Base-by-base conservation (phyloP, 306 rosid genomes). In the Dalbergia oliveri region DNA sequence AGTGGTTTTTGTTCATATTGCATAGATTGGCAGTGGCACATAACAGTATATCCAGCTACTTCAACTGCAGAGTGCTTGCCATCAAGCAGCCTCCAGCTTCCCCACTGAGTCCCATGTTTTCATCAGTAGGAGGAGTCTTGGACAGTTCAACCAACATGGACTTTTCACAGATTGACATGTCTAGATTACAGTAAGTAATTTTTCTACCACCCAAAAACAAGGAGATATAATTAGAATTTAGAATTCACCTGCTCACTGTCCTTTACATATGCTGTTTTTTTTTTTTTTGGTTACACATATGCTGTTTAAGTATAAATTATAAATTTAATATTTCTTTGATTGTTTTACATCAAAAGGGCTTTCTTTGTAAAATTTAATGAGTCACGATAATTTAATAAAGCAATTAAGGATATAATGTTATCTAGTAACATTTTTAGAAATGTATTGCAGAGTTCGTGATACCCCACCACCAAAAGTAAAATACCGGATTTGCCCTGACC, bases 61-160 rank as follows among this genome's bases (percentile, higher is more conserved):
- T 94, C 77, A 88, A 88, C 41, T 94, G 97, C 87, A 92, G 90
- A 85, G 91, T 94, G 37, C 85, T 94, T 70, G 98, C 92, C 73
- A 86, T 82, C 66, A 82, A 87, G 72, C 95, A 89, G 73, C 85
- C 92, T 62, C 72, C 39, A 0, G 34, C 60, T 18, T 71, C 88
- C 19, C 73, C 81, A 37, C 8, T 26, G 23, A 80, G 71, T 61
- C 37, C 79, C 23, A 75, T 19, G 81, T 53, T 77, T 58, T 80
- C 60, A 80, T 74, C 79, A 53, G 50, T 39, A 19, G 64, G 75
- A 39, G 65, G 75, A 39, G 65, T 74, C n/a, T 62, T 81, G 23
- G 83, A 84, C 82, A 47, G 80, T 77, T 86, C 91, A 76, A 83
- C 83, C 66, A 88, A 66, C 86, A 69, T 93, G 89, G 94, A 89